These are phyloP conservation scores for Penicillium sp. DNA, from an alignment of 2,329 filamentous ascomycete genomes.

Conservation along the genomic window DNA sequence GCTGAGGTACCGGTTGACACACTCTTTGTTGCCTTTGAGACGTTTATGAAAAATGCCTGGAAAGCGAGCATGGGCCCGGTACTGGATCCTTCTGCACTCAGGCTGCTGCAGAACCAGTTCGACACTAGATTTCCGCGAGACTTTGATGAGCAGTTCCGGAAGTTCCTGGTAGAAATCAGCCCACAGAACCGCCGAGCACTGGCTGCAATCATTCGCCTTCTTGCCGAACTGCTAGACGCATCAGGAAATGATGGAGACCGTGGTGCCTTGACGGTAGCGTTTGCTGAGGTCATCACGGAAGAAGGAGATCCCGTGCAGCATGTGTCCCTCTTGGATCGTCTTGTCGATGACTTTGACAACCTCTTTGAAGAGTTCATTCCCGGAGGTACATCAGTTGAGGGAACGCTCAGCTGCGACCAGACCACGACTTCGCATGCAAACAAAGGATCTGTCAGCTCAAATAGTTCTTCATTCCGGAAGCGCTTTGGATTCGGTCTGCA, in stretches of 20 bases:
- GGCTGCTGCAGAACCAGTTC: conserved; percentile 66
- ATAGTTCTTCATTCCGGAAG: conserved; percentile 79
- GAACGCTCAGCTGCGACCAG: conserved; percentile 54
- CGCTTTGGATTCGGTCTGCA: conserved; percentile 81
- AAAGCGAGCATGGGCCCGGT: conserved; percentile 83
- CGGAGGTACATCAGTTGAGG: conserved; percentile 48
- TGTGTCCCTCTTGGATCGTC: conserved; percentile 82
- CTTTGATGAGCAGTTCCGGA: conserved; percentile 60
- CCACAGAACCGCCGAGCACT: conserved; percentile 73
- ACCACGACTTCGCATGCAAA: conserved; percentile 63
- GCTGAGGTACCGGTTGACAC: conserved; percentile 78
- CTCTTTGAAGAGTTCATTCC: conserved; percentile 72
- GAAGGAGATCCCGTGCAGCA: conserved; percentile 78
- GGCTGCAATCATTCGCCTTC: conserved; percentile 77
- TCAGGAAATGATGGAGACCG: conserved; percentile 90
- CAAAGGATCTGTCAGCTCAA: conserved; percentile 77
- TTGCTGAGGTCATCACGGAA: conserved; percentile 80
- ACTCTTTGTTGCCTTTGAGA: conserved; percentile 89
- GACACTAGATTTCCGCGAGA: conserved; percentile 46
- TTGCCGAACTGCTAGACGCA: conserved; percentile 84
- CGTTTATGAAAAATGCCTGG: conserved; percentile 87
- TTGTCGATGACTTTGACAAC: conserved; percentile 85
- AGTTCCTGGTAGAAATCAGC: conserved; percentile 54
- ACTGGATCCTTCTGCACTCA: conserved; percentile 70
- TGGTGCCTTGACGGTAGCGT: conserved; percentile 82